Evolutionary conservation across 2,329 filamentous ascomycete species (phyloP).

Genomic region (Lachnellula willkommii): DNA sequence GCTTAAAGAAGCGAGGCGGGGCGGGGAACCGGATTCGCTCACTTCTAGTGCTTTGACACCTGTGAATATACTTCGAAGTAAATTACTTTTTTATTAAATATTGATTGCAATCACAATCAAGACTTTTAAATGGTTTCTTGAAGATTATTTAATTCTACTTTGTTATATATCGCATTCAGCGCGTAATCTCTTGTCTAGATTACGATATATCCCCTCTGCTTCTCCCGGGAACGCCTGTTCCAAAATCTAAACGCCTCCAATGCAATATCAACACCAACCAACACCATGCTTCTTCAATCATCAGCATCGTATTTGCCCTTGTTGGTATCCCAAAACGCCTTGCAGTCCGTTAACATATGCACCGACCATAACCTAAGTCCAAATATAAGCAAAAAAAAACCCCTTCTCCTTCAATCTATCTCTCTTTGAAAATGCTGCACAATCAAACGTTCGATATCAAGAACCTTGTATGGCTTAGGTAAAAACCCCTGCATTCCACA

Average conservation of each 20-base stretch:
- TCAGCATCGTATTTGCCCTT: not conserved
- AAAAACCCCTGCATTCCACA: constrained; percentile 52
- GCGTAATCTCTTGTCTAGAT: not conserved
- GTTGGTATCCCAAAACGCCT: not conserved
- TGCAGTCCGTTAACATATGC: not conserved
- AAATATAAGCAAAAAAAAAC: not conserved
- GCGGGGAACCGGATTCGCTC: not conserved
- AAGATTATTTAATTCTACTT: not conserved
- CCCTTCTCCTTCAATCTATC: not conserved
- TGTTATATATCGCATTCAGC: not conserved
- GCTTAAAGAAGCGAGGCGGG: not conserved
- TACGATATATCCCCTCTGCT: not conserved
- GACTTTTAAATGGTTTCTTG: not conserved
- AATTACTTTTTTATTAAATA: not conserved
- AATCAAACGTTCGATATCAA: constrained; percentile 50
- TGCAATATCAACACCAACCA: not conserved
- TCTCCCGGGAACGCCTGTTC: not conserved
- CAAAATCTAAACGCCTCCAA: not conserved
- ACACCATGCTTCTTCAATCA: not conserved
- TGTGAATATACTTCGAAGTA: no score
- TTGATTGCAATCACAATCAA: not conserved
- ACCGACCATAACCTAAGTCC: not conserved
- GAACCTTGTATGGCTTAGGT: constrained; percentile 50
- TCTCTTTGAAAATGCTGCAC: constrained; percentile 22
- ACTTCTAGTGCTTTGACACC: no score